phyloP scores from a whole-genome alignment of 257 asterid genomes.

The Solanum medicagineum region DNA sequence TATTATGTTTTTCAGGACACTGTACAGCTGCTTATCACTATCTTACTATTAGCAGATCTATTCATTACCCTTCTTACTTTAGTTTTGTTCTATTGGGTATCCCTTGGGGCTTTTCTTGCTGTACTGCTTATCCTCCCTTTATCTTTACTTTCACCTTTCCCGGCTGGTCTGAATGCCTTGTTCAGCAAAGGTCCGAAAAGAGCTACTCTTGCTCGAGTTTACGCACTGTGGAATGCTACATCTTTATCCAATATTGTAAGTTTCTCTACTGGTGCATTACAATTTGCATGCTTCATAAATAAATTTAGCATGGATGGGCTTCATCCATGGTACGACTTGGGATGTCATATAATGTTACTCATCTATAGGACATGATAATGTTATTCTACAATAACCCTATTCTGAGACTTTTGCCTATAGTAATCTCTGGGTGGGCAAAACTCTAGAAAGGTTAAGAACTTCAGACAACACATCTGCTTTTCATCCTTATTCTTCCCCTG shows the following conservation, averaged over 20 bases:
- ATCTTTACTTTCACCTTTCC: slow-evolving; percentile 87
- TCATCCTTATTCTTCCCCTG: not conserved
- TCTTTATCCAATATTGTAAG: slow-evolving; percentile 79
- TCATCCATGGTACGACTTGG: not conserved
- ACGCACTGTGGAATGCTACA: slow-evolving; percentile 85
- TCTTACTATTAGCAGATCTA: slow-evolving; percentile 83
- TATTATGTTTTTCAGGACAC: slow-evolving; percentile 65
- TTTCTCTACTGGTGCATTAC: not conserved
- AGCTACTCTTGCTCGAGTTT: slow-evolving; percentile 84
- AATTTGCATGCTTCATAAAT: not conserved
- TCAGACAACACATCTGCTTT: not conserved
- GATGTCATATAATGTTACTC: not conserved
- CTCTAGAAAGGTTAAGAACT: not conserved
- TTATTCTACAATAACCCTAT: not conserved
- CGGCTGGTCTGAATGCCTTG: slow-evolving; percentile 90
- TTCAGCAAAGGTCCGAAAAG: slow-evolving; percentile 84
- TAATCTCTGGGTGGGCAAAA: not conserved
- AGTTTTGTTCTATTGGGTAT: slow-evolving; percentile 79
- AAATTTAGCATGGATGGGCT: not conserved
- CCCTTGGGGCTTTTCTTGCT: slow-evolving; percentile 84
- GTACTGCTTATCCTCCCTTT: slow-evolving; percentile 88
- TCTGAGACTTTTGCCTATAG: not conserved
- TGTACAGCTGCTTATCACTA: slow-evolving; percentile 64
- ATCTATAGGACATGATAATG: not conserved
- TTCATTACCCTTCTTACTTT: slow-evolving; percentile 71